Base-by-base conservation (phyloP, 495 filamentous ascomycete genomes). In the Letharia lupina region DNA sequence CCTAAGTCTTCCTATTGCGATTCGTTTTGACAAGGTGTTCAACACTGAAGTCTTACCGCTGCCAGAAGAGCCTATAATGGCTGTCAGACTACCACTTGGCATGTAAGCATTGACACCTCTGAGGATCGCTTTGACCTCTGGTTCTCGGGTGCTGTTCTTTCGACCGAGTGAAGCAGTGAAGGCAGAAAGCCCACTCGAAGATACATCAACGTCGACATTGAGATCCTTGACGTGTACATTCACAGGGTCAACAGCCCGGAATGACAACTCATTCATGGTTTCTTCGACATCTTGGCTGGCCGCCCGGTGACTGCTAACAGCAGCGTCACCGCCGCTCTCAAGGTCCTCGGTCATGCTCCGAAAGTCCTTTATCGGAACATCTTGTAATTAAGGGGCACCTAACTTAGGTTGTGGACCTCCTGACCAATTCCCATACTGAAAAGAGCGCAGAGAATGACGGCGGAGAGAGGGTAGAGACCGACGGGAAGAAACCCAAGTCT, bases 11-110 rank as follows among this genome's bases (percentile, higher is more conserved):
- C 77, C 77, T 44, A 83, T 80, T 13, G 79, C 73, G 74, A 90
- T 83, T 39, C 88, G 82, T 60, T 84, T 81, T 23, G 89, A 85
- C 77, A 91, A 83, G 18, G 82, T 77, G 69, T 91, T 90, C 18
- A 91, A 74, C 64, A 91, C 73, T 11, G 86, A 86, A 4, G 89
- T 91, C 76, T 90, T 91, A 4, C 88, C 88, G 41, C 83, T 86
- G 37, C 88, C 88, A 73, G 85, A 88, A 9, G 86, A 84, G 8
- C 89, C 89, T 61, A 91, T 84, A 61, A 91, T 90, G 2, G 87
- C 87, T 6, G 86, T 89, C 31, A 91, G 72, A 41, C 84, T 87
- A 16, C 89, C 87, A 61, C 76, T 75, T 31, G 79, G 78, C 77
- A 88, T 84, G 23, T 77, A 71, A 6, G 83, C 83, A 57, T 77